phyloP scores from a whole-genome alignment of 2,329 filamentous ascomycete species.

The Cordyceps militaris region DNA sequence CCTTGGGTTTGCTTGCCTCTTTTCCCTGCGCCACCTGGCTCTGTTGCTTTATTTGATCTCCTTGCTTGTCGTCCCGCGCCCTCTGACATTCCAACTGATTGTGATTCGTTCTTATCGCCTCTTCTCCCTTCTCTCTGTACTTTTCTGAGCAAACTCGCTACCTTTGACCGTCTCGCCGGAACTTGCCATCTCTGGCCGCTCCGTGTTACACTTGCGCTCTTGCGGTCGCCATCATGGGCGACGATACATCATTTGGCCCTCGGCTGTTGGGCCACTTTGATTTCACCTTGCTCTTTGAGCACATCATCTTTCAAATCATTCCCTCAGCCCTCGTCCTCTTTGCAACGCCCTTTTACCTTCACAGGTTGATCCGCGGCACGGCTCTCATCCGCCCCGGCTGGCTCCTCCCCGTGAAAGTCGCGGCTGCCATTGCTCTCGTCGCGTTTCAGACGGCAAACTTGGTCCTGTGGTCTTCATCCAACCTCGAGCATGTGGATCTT shows the following conservation, averaged over 20 bases:
- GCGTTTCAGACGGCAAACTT: conserved; percentile 19
- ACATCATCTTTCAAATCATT: background rate
- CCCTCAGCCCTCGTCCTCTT: conserved; percentile 10
- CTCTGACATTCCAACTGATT: no score
- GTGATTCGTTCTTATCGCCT: no score
- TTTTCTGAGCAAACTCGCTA: no score
- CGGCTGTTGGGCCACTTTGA: conserved; percentile 4
- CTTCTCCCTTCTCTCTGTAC: no score
- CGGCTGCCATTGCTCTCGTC: fast-evolving
- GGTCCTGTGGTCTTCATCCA: conserved; percentile 20
- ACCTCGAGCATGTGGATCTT: conserved; percentile 13
- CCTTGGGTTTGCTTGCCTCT: no score
- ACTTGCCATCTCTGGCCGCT: no score
- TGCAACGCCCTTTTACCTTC: background rate
- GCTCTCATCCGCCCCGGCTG: background rate
- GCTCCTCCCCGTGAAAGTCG: conserved; percentile 19
- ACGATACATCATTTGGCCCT: conserved; percentile 2
- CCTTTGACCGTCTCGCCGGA: no score
- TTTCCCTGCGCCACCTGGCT: no score
- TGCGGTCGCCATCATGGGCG: no score
- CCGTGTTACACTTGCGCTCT: no score
- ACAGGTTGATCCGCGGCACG: background rate
- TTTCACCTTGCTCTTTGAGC: conserved; percentile 2
- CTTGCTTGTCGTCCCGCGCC: no score
- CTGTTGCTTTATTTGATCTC: no score